Evolutionary conservation across 2,329 filamentous ascomycete species (phyloP), one percentile per base, ranked within the genome.

Genomic region (Fusarium napiforme): DNA sequence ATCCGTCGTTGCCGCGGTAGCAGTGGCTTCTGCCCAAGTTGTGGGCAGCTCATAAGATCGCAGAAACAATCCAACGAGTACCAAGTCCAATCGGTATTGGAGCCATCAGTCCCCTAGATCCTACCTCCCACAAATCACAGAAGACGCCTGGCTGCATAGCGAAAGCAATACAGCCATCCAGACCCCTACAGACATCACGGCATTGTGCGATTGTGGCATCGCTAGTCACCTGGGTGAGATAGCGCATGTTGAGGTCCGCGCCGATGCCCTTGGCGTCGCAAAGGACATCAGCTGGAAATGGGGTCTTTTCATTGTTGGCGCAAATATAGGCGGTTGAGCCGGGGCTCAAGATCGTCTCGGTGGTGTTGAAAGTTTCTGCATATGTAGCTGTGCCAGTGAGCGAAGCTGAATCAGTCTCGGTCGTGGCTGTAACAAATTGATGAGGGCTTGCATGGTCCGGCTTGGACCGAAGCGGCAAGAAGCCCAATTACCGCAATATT

Each of bases 331-430:
- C 16, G 1, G 43, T 43, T 16, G 9, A 43, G 42, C n/a, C 23
- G 5, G 42, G 14, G 3, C 2, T 2, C 1, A 11, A 0, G 9
- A n/a, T 23, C 1, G n/a, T 43, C 9, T 43, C n/a, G 7, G n/a
- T 43, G 11, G 21, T 34, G 14, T 15, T 9, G 9, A 9, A 9
- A 0, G 4, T 16, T 1, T 36, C 16, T 18, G 16, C 0, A 18
- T 0, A 1, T 36, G 34, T 36, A 18, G 34, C 16, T 36, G 34
- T 36, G 1, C 34, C 16, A 9, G 34, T 36, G 16, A 16, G 5
- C 4, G 16, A 36, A 18, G 16, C 16, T 36, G 9, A 8, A 4
- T 18, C 34, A 36, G 32, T 36, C 16, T 36, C 34, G 8, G 34
- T 36, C 34, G 16, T 37, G 36, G 4, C 19, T 18, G 36, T 18